These are phyloP conservation scores for Paecilomyces sp. DNA, from an alignment of 2,329 filamentous ascomycete genomes.

Conservation along the genomic window DNA sequence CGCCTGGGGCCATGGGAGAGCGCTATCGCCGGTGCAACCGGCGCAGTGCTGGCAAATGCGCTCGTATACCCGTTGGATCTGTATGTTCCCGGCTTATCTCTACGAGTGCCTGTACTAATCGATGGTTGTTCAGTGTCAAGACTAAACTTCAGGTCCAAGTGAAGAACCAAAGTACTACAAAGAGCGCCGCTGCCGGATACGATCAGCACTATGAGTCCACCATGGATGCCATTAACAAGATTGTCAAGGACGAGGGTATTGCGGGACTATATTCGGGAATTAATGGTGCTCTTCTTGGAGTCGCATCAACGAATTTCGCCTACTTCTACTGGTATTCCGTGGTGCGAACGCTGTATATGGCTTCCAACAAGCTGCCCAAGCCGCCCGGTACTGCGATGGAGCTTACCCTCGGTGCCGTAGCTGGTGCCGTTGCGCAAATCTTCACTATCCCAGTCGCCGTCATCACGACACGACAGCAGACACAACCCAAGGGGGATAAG, in stretches of 20 bases:
- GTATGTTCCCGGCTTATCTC: constrained; percentile 47
- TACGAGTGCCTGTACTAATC: constrained; percentile 9
- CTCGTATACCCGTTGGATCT: constrained; percentile 95
- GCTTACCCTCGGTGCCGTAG: constrained; percentile 74
- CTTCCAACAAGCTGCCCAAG: constrained; percentile 49
- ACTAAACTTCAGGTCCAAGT: constrained; percentile 94
- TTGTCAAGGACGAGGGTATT: constrained; percentile 72
- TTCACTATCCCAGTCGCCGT: constrained; percentile 97
- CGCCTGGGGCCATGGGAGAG: constrained; percentile 84
- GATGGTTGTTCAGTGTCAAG: constrained; percentile 64
- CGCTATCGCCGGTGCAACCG: constrained; percentile 84
- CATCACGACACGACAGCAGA: constrained; percentile 92
- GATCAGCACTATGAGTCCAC: constrained; percentile 77
- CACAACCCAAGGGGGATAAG: constrained; percentile 73
- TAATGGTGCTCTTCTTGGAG: constrained; percentile 75
- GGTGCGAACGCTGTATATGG: constrained; percentile 72
- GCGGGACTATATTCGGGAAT: constrained; percentile 84
- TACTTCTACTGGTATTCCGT: constrained; percentile 99
- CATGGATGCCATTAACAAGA: constrained; percentile 80
- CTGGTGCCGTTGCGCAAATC: constrained; percentile 84
- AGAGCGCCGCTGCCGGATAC: constrained; percentile 36
- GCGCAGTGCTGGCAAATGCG: constrained; percentile 89
- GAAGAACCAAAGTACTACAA: constrained; percentile 50
- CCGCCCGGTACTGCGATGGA: constrained; percentile 74
- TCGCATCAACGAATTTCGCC: constrained; percentile 96